Percentiles rank a stretch among this genome's conserved stretches.
Evolutionary conservation across 768 basidiomycete species (phyloP).

Genomic region (Lactarius hengduanensis): DNA sequence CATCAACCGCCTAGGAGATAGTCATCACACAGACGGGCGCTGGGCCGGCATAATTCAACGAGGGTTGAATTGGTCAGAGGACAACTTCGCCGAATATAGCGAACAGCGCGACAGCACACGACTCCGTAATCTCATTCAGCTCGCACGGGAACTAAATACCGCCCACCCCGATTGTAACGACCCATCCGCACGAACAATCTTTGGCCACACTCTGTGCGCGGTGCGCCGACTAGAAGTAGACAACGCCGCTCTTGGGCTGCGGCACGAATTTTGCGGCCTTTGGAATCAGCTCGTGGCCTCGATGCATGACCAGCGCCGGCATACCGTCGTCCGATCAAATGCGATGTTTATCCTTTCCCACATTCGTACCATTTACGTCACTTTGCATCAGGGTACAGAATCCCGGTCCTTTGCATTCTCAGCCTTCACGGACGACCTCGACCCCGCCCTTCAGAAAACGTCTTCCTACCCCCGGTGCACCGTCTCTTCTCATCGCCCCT

Average conservation of each 20-base stretch:
- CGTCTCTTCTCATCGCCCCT: not conserved
- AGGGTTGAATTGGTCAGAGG: not conserved
- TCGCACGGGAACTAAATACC: not conserved
- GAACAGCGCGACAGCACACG: not conserved
- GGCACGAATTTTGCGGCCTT: constrained; percentile 3
- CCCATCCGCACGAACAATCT: not conserved
- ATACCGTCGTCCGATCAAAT: not conserved
- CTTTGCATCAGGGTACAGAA: not conserved
- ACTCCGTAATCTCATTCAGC: constrained; percentile 3
- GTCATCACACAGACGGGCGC: not conserved
- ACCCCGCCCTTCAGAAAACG: not conserved
- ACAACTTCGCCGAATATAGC: not conserved
- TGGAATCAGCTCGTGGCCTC: not conserved
- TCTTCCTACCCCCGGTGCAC: not conserved
- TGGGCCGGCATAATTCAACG: not conserved
- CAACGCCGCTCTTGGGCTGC: not conserved
- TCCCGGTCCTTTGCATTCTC: not conserved
- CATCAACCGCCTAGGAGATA: not conserved
- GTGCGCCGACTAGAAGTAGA: not conserved
- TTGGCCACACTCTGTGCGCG: not conserved
- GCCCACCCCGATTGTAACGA: not conserved
- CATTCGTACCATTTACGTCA: not conserved
- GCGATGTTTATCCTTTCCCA: not conserved
- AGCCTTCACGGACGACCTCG: not conserved
- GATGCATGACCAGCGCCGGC: not conserved